A percentile compares a stretch with the other conserved stretches of the same genome.
These are phyloP conservation scores for Brassica incana DNA, from an alignment of 345 rosid genomes.

Conservation along the genomic window DNA sequence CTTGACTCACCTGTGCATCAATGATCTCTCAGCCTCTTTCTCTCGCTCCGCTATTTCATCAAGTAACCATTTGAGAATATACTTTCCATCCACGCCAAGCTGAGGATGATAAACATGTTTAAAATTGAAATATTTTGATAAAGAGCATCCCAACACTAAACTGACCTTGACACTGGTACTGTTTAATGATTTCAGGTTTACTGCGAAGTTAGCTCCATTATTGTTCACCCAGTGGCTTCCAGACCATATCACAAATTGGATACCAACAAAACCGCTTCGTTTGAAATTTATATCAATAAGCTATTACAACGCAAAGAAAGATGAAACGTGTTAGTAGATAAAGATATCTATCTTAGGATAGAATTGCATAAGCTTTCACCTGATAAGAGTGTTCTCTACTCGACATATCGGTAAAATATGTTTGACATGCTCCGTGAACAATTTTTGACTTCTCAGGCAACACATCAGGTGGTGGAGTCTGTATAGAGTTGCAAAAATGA, in stretches of 20 bases:
- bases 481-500: conserved; percentile 16
- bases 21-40: conserved; percentile 68
- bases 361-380: conserved; percentile 34
- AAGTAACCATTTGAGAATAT: conserved; percentile 59
- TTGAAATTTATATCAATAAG: conserved; percentile 51
- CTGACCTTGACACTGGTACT: conserved; percentile 45
- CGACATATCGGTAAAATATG: conserved; percentile 49
- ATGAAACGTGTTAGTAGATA: conserved; percentile 11
- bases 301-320: conserved; percentile 19
- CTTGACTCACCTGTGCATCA: conserved; percentile 50
- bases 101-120: conserved; percentile 23
- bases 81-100: conserved; percentile 44
- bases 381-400: conserved; percentile 50
- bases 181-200: conserved; percentile 37
- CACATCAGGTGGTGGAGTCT: conserved; percentile 57
- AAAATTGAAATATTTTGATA: background rate
- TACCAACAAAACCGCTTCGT: conserved; percentile 48
- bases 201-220: conserved; percentile 52
- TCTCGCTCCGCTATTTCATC: conserved; percentile 61
- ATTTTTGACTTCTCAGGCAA: conserved; percentile 59
- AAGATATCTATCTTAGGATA: conserved; percentile 4
- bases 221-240: conserved; percentile 59
- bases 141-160: conserved; percentile 6
- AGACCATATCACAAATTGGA: conserved; percentile 61
- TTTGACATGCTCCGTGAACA: conserved; percentile 60